phyloP scores from a whole-genome alignment of 306 rosid species.

The Sophora flavescens region DNA sequence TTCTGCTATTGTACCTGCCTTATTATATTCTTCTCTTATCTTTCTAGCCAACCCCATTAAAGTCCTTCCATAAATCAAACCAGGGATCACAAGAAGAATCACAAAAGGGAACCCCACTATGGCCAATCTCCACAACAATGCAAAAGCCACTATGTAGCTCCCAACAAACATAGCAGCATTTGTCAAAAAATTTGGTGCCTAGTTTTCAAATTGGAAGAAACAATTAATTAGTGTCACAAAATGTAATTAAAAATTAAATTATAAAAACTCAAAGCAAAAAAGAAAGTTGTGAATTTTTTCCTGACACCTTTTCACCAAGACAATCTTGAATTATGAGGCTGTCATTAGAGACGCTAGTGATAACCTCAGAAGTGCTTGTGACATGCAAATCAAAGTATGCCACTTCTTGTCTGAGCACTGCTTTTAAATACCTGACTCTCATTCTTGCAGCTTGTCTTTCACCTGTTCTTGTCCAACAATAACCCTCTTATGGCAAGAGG shows the following conservation, averaged over 20 bases:
- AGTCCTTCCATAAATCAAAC: slow-evolving; percentile 82
- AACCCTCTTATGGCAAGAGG: slow-evolving; percentile 66
- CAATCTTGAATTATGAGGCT: slow-evolving; percentile 85
- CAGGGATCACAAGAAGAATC: slow-evolving; percentile 78
- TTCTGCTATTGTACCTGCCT: slow-evolving; percentile 80
- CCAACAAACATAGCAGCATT: slow-evolving; percentile 70
- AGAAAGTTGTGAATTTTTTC: not conserved
- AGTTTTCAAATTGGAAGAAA: slow-evolving; percentile 2
- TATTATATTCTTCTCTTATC: slow-evolving; percentile 72
- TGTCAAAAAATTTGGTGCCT: slow-evolving; percentile 88
- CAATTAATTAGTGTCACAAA: not conserved
- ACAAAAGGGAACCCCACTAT: slow-evolving; percentile 83
- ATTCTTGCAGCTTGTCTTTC: slow-evolving; percentile 91
- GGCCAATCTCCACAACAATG: slow-evolving; percentile 78
- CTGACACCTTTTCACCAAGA: slow-evolving; percentile 81
- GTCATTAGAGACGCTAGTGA: slow-evolving; percentile 85
- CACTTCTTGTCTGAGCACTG: slow-evolving; percentile 89
- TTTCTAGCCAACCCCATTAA: slow-evolving; percentile 73
- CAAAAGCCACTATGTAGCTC: slow-evolving; percentile 76
- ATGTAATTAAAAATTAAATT: not conserved
- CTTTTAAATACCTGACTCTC: slow-evolving; percentile 86
- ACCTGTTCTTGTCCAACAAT: slow-evolving; percentile 97
- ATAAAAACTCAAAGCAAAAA: not conserved
- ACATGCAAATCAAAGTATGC: slow-evolving; percentile 92
- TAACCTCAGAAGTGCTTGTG: slow-evolving; percentile 90